Percentiles rank a stretch among this genome's conserved stretches.
These are phyloP conservation scores for Zalerion maritima DNA, from an alignment of 495 filamentous ascomycete species.

Conservation along the genomic window DNA sequence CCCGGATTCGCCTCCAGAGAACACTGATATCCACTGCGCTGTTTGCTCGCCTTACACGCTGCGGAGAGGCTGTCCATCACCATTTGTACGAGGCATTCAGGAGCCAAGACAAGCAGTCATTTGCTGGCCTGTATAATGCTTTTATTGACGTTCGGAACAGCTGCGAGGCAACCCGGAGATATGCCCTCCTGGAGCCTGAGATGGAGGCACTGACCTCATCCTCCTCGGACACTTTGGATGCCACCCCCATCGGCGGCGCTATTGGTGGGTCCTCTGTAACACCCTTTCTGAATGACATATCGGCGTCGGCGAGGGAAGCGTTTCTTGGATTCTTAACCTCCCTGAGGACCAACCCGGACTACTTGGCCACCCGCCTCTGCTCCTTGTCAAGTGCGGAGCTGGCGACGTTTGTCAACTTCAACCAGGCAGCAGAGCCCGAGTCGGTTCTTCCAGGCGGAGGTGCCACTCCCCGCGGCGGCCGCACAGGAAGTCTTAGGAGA, in stretches of 20 bases:
- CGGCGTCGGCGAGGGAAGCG: slow-evolving; percentile 54
- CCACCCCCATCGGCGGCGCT: slow-evolving; percentile 18
- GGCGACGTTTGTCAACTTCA: slow-evolving; percentile 54
- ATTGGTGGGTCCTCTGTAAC: slow-evolving; percentile 36
- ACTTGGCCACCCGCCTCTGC: slow-evolving; percentile 65
- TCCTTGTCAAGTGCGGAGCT: slow-evolving; percentile 61
- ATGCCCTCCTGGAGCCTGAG: slow-evolving; percentile 55
- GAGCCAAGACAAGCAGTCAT: slow-evolving; percentile 77
- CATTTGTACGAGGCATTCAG: slow-evolving; percentile 80
- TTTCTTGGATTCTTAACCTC: slow-evolving; percentile 67
- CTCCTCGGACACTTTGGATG: slow-evolving; percentile 31
- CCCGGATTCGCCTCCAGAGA: slow-evolving; percentile 50
- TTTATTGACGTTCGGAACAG: slow-evolving; percentile 78
- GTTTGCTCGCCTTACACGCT: slow-evolving; percentile 63
- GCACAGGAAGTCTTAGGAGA: too few species aligned
- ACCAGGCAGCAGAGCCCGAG: slow-evolving; percentile 63
- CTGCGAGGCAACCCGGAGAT: slow-evolving; percentile 55
- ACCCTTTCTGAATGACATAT: slow-evolving; percentile 70
- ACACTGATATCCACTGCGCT: slow-evolving; percentile 60
- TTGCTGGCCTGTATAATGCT: slow-evolving; percentile 75
- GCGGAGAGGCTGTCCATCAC: slow-evolving; percentile 61
- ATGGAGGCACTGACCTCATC: slow-evolving; percentile 36
- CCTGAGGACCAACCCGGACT: slow-evolving; percentile 73
- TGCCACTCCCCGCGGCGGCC: slow-evolving; percentile 18
- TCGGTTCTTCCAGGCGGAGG: slow-evolving; percentile 56